Evolutionary conservation across 2,329 filamentous ascomycete genomes (phyloP), one percentile per base, ranked within the genome.

Genomic region (Ceratocystis papillata): DNA sequence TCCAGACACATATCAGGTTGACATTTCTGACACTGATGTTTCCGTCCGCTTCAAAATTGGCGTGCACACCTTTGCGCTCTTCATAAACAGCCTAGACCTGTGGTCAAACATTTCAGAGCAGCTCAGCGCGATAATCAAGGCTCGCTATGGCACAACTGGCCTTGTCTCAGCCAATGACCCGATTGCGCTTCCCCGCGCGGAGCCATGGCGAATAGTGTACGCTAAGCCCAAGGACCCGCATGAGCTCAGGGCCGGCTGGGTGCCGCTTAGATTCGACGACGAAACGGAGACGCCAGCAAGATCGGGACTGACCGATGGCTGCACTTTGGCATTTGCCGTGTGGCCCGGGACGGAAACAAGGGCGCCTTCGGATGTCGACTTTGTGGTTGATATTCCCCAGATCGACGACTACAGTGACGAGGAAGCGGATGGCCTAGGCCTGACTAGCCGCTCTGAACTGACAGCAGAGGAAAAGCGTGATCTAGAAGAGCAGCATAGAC

Each of bases 41-140:
- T 89, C 87, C 8, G 77, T 92, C 65, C 81, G 86, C 68, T 85
- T 92, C 76, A 90, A 90, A 74, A 81, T 88, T 73, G 85, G 87
- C 72, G 83, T 84, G 67, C 82, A 85, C 71, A 91, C 87, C 3
- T 79, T 90, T 69, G 83, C 88, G 71, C 78, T 91, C 67, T 85
- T 88, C 69, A 79, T 87, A 59, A 80, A 84, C 48, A 77, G 84
- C 4, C 76, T 80, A 15, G 79, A 80, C 48, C 75, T 83, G 10
- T 83, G 90, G 71, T 75, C 78, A 17, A 74, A 78, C 1, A 76
- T 88, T 67, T 84, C 84, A 66, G 70, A 77, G 20, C 79, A 84
- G 22, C 80, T 92, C 1, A 75, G 88, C 20, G 74, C 77, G 0
- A 76, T 83, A 10, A 75, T 91, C 5, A 77, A 73, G 33, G 83